Evolutionary conservation across 1,284 basidiomycete genomes (phyloP), one percentile per base, ranked within the genome.

Genomic region (Laetiporus sulphureus): DNA sequence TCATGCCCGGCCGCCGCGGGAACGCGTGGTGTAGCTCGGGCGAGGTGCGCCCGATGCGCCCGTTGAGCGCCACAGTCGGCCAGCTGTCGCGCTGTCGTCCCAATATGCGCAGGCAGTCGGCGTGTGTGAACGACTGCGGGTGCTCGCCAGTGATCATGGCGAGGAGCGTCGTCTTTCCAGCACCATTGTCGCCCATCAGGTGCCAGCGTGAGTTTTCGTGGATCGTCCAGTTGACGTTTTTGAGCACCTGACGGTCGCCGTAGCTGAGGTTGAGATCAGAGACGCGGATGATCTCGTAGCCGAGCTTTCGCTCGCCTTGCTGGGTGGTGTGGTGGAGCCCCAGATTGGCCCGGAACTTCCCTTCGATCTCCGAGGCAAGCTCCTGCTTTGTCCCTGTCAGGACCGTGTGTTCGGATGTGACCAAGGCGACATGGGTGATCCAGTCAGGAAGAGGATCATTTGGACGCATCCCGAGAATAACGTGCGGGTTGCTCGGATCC

Each of bases 101-200:
- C 49, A 94, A 90, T 33, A 93, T 75, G 3, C 71, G 67, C 6
- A 98, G 73, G 13, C 85, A 66, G 0, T 73, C 65, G 6, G 71
- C 69, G 59, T 91, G 84, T 1, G 82, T 83, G 65, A 85, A 98
- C 0, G 93, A 95, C 49, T 91, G 90, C 0, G 95, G 94, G 61
- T 98, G 95, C 55, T 95, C 91, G 19, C 95, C 95, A 0, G 92
- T 90, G 29, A 99, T 68, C 24, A 98, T 64, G 3, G 94, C 84
- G n/a, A 97, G 72, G 1, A 98, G 77, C 0, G 95, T 98, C 0
- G 94, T 95, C 67, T 99, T 99, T 2, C 95, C 95, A 0, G 90
- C 91, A 35, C 92, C 93, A 58, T 96, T 97, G 15, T 80, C 66
- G 8, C 93, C 92, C 55, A 83, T 77, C 7, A 97, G 75, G 54